phyloP scores from a whole-genome alignment of 177 flowering plant species.

The Viscum album region DNA sequence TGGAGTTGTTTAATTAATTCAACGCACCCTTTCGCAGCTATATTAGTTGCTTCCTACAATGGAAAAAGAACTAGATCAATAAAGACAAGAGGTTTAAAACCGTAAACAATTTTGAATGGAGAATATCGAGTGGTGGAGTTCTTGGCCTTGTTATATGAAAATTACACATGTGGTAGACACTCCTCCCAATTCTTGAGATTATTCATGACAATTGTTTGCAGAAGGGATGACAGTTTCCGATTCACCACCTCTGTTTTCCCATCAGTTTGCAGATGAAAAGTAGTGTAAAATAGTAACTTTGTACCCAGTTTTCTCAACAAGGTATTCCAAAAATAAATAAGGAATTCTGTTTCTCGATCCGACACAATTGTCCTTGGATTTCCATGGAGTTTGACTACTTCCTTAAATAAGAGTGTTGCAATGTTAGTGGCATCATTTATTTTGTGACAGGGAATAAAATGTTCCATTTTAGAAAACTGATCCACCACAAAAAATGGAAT shows the following conservation, averaged over 20 bases:
- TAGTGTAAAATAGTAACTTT: not conserved
- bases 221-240: no score
- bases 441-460: not conserved
- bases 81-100: no score
- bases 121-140: no score
- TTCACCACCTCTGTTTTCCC: constrained; percentile 2
- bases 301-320: not conserved
- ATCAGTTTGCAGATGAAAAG: not conserved
- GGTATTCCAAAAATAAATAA: not conserved
- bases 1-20: no score
- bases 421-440: not conserved
- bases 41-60: no score
- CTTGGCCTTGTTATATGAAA: no score
- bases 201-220: no score
- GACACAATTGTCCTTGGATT: not conserved
- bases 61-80: no score
- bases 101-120: no score
- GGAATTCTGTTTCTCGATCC: not conserved
- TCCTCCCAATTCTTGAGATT: no score
- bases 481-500: not conserved
- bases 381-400: not conserved
- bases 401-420: not conserved
- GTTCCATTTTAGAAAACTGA: not conserved
- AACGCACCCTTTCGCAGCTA: no score
- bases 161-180: no score